Percentiles rank a stretch among this genome's conserved stretches.
Conservation (phyloP, 2,329 filamentous ascomycete genomes). For the Metarhizium anisopliae region DNA sequence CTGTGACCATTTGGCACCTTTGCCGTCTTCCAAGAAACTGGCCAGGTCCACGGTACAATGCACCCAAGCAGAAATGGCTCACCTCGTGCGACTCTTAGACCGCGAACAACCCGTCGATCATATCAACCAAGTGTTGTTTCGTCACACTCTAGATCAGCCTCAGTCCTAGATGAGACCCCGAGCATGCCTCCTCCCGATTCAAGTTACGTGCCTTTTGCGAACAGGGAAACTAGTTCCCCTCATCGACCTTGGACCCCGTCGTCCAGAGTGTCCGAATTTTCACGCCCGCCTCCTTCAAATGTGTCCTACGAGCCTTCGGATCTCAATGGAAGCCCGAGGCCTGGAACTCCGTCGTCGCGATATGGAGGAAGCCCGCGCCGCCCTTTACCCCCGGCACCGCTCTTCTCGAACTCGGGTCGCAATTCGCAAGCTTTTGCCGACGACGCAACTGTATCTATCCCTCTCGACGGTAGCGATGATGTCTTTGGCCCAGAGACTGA, state of each 20-base stretch:
- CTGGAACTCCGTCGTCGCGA: slow-evolving; percentile 80
- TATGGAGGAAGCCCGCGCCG: slow-evolving; percentile 83
- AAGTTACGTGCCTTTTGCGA: slow-evolving; percentile 50
- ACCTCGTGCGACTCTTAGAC: slow-evolving; percentile 33
- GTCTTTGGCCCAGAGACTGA: slow-evolving; percentile 59
- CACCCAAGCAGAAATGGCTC: slow-evolving; percentile 19
- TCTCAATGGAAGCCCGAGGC: slow-evolving; percentile 79
- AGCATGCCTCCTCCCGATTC: slow-evolving; percentile 55
- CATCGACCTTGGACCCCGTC: slow-evolving; percentile 52
- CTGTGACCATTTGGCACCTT: neutral
- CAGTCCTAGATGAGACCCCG: slow-evolving; percentile 46
- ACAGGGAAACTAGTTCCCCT: slow-evolving; percentile 36
- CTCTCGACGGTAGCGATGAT: slow-evolving; percentile 58
- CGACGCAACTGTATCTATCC: slow-evolving; percentile 64
- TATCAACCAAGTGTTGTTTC: slow-evolving; percentile 47
- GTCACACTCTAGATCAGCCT: slow-evolving; percentile 33
- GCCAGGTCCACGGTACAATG: neutral
- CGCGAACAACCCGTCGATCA: slow-evolving; percentile 28
- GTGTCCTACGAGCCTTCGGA: slow-evolving; percentile 78
- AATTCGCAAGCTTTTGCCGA: slow-evolving; percentile 48
- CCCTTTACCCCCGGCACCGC: slow-evolving; percentile 78
- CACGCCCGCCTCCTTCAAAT: slow-evolving; percentile 60
- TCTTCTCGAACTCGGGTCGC: slow-evolving; percentile 56
- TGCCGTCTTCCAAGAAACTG: neutral
- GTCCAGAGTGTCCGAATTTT: slow-evolving; percentile 48